Conservation (phyloP, 2,329 filamentous ascomycete species). For the Trichoderma pleuroti region DNA sequence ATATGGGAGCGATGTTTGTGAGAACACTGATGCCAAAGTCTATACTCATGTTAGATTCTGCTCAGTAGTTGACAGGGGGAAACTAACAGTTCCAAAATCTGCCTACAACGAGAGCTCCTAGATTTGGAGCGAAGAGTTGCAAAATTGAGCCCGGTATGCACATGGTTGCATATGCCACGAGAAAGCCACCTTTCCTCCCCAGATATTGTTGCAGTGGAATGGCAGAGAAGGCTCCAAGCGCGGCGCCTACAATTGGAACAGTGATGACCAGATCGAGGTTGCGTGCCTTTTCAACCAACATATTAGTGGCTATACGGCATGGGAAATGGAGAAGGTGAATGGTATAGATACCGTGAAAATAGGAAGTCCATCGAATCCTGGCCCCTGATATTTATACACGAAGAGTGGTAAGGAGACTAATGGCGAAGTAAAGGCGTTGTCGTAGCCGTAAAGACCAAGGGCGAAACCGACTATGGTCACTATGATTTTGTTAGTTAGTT, state of each 20-base stretch:
- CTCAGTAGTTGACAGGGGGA: neutral
- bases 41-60: neutral
- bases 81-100: neutral
- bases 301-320: neutral
- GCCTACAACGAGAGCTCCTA: neutral
- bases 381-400: neutral
- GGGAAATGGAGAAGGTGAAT: neutral
- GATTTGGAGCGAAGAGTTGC: neutral
- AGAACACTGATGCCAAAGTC: neutral
- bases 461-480: neutral
- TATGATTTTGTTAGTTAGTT: neutral
- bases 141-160: neutral
- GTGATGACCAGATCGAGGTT: neutral
- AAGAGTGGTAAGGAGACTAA: neutral
- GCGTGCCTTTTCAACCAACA: neutral
- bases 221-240: neutral
- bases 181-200: neutral
- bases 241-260: neutral
- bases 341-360: neutral
- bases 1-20: neutral
- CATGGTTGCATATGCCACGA: neutral
- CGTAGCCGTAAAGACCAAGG: neutral
- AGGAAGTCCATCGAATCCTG: neutral
- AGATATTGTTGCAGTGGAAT: neutral
- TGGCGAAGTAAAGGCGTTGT: neutral